Evolutionary conservation across 140 eudicot genomes (phyloP).

Genomic region (Senecio squalidus): DNA sequence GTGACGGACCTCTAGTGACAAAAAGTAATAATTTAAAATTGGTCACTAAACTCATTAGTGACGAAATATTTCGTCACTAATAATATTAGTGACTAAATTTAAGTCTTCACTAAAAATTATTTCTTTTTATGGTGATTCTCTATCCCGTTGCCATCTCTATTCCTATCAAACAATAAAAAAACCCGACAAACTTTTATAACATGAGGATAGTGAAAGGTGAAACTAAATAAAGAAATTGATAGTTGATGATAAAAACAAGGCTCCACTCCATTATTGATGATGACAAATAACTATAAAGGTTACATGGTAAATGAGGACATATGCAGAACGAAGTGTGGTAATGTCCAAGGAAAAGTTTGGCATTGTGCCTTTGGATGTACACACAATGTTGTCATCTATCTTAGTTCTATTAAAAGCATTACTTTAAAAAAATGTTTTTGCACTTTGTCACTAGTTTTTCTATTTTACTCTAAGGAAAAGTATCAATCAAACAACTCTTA

Average conservation of each 20-base stretch:
- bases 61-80: too few species aligned
- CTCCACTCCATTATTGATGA: not conserved
- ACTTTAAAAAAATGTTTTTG: not conserved
- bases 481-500: too few species aligned
- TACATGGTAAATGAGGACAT: slow-evolving; percentile 19
- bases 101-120: too few species aligned
- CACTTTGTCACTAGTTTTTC: slow-evolving; percentile 14
- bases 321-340: slow-evolving; percentile 6
- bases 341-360: slow-evolving; percentile 16
- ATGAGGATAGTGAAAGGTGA: not conserved
- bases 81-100: too few species aligned
- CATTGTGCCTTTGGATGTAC: slow-evolving; percentile 17
- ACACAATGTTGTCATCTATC: slow-evolving; percentile 21
- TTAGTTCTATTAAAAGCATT: not conserved
- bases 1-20: too few species aligned
- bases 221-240: not conserved
- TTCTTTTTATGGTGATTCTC: too few species aligned
- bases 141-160: too few species aligned
- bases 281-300: slow-evolving; percentile 13
- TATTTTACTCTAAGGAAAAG: too few species aligned
- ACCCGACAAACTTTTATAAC: too few species aligned
- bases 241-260: not conserved
- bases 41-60: too few species aligned
- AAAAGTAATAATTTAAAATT: too few species aligned
- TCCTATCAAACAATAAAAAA: too few species aligned